phyloP scores from a whole-genome alignment of 768 basidiomycete species.

The Podaxis sp. region DNA sequence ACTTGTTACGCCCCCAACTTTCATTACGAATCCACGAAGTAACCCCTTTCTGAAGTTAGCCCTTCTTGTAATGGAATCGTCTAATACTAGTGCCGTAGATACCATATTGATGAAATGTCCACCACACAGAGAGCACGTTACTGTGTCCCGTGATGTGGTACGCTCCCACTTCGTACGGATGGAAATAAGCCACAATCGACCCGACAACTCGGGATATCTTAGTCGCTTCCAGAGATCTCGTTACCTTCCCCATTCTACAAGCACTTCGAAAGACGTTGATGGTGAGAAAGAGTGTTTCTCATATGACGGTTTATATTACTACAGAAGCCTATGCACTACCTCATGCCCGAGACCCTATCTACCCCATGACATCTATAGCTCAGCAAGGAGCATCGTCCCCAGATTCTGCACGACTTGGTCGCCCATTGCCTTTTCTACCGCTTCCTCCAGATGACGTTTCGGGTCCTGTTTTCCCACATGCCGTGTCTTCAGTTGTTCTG shows the following conservation, averaged over 20 bases:
- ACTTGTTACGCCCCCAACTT: no score
- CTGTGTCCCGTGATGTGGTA: not conserved
- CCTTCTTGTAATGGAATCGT: not conserved
- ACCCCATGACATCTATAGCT: conserved; percentile 43
- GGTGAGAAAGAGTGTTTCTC: conserved; percentile 12
- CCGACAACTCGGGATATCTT: not conserved
- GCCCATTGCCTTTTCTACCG: conserved; percentile 97
- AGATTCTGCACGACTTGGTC: conserved; percentile 95
- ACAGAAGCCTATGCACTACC: conserved; percentile 12
- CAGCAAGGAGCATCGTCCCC: conserved; percentile 92
- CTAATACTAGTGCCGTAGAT: not conserved
- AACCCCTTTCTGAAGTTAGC: conserved; percentile 3
- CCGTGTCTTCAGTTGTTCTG: conserved; percentile 93
- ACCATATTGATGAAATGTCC: not conserved
- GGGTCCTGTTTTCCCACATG: conserved; percentile 98
- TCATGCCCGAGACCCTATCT: conserved; percentile 4
- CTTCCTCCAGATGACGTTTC: conserved; percentile 96
- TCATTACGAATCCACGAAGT: no score
- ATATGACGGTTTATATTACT: conserved; percentile 21
- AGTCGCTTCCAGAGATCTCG: not conserved
- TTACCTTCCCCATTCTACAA: not conserved
- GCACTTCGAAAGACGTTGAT: conserved; percentile 7
- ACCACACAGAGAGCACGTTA: not conserved
- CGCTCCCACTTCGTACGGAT: not conserved
- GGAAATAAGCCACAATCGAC: not conserved